Base-by-base conservation (phyloP, 148 eudicot species). In the Chenopodium berlandieri region DNA sequence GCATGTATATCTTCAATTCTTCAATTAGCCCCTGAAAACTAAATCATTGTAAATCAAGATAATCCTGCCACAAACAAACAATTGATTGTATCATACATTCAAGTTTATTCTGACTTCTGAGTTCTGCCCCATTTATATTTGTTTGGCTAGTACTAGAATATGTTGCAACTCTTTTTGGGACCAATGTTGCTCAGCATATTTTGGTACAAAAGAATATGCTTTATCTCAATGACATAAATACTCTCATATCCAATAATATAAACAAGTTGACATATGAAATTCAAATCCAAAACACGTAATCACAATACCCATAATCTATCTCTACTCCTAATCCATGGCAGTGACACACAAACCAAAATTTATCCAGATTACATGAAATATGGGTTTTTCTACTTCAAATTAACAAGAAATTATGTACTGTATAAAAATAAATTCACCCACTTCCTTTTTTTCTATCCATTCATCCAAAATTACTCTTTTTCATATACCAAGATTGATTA, bases 21-120 rank as follows among this genome's bases (percentile, higher is more conserved):
- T 88, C 84, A 70, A 90, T 80, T 30, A 91, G 82, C 62, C 84
- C 92, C 94, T 91, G 92, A 34, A 87, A 82, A 78, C 86, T 81
- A 73, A 76, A 82, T 62, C 76, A 83, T 25, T 84, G 82, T 82
- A 81, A 83, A 86, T 83, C 86, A 86, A 86, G 56, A 80, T 63
- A 60, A 70, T 82, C 69, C 62, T 71, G 37, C 44, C 78, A 48
- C 70, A 52, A 78, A 77, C 52, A 66, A 73, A 34, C 7, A 78
- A 65, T 71, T 46, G 7, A 20, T 20, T 16, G 22, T 62, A 70
- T 47, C 62, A 4, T 31, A 1, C 52, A 34, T 17, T 40, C 44
- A 52, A 12, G 37, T 7, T 50, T 23, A 68, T 80, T 70, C 67
- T 17, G 54, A 9, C 1, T 12, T 9, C 54, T 17, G 54, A 9